Evolutionary conservation across 495 filamentous ascomycete species (phyloP).

Genomic region (Copromyces sp.): DNA sequence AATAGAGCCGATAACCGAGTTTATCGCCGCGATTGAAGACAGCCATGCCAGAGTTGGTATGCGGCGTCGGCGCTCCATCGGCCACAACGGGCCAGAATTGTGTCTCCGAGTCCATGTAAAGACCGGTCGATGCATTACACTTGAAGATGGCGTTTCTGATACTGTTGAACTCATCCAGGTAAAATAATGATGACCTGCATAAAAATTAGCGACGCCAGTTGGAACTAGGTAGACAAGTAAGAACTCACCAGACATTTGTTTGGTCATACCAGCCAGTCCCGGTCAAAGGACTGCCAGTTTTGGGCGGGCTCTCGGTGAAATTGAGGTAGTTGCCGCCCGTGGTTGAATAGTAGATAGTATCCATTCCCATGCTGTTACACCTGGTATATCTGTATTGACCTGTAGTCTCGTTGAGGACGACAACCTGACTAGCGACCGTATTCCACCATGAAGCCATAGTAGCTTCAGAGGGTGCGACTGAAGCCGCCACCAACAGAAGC

Average conservation of each 20-base stretch:
- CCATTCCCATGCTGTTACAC: constrained; percentile 20
- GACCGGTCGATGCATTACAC: constrained; percentile 25
- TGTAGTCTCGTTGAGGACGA: constrained; percentile 25
- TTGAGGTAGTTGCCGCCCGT: constrained; percentile 11
- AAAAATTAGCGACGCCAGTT: neutral
- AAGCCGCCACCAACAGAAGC: constrained; percentile 16
- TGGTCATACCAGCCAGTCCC: constrained; percentile 23
- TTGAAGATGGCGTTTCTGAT: constrained; percentile 21
- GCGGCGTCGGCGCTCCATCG: constrained; percentile 5
- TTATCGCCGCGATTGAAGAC: constrained; percentile 18
- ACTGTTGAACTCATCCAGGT: constrained; percentile 10
- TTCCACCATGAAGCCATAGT: constrained; percentile 25
- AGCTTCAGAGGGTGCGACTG: constrained; percentile 13
- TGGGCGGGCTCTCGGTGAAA: constrained; percentile 10
- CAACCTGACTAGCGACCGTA: constrained; percentile 20
- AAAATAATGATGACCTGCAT: constrained; percentile 24
- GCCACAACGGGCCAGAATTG: constrained; percentile 20
- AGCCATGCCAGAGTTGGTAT: constrained; percentile 20
- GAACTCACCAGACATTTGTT: constrained; percentile 12
- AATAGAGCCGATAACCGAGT: constrained; percentile 28
- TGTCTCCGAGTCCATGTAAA: constrained; percentile 3
- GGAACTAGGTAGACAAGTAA: neutral
- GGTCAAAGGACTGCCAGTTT: constrained; percentile 24
- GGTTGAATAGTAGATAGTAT: constrained; percentile 17
- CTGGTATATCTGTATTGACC: constrained; percentile 25